Evolutionary conservation across 495 filamentous ascomycete species (phyloP).

Genomic region (Tuber magnatum): DNA sequence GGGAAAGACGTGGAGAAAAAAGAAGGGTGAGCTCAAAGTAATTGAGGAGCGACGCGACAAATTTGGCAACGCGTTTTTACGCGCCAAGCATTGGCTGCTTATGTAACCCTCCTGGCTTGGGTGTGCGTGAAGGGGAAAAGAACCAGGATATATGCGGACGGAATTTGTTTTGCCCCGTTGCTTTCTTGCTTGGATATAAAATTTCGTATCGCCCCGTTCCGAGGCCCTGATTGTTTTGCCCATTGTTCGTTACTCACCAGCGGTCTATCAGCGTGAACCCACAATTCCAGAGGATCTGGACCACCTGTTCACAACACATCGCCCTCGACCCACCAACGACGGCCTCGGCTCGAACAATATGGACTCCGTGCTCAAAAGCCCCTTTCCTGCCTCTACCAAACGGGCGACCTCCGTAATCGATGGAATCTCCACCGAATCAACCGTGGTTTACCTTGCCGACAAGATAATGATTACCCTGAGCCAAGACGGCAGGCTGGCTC

Average conservation of each 20-base stretch:
- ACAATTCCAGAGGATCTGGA: background rate
- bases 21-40: background rate
- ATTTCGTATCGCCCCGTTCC: background rate
- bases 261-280: background rate
- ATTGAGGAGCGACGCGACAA: background rate
- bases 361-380: slow-evolving; percentile 26
- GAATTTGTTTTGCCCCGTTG: background rate
- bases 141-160: background rate
- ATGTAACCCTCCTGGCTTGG: background rate
- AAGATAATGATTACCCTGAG: slow-evolving; percentile 87
- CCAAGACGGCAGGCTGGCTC: slow-evolving; percentile 74
- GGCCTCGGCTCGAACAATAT: slow-evolving; percentile 13
- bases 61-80: background rate
- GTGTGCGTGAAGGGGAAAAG: background rate
- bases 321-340: background rate
- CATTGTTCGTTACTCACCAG: background rate
- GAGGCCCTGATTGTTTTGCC: background rate
- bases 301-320: background rate
- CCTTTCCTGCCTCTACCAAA: slow-evolving; percentile 73
- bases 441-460: slow-evolving; percentile 69
- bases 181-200: background rate
- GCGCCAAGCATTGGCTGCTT: background rate
- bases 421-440: slow-evolving; percentile 64
- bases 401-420: slow-evolving; percentile 58
- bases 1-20: background rate